Base-by-base conservation (phyloP, 805 yeast species). In the Saturnispora quitensis region DNA sequence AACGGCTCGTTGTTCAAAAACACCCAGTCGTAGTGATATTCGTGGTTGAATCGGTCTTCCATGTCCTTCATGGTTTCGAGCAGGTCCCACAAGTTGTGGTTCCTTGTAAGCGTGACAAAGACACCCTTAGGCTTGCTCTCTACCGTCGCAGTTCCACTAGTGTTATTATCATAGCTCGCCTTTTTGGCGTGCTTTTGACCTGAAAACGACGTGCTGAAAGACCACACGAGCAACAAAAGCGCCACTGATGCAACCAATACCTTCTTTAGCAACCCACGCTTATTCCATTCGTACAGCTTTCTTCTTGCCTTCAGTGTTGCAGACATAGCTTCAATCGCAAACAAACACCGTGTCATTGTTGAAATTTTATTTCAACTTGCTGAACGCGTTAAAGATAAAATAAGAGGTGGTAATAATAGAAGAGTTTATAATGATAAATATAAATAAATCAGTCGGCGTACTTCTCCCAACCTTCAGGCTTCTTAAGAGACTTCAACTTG, bases 21-120 rank as follows among this genome's bases (percentile, higher is more conserved):
- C 31, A 89, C 91, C 97, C 97, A 91, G 59, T 93, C 97, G 64
- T 91, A 91, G 55, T 86, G 75, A 70, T 72, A 89, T 51, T 85
- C 76, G 18, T 71, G 64, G 72, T 91, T 91, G 74, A 91, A 91
- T 56, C 97, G 74, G 67, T 89, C 97, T 69, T 91, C 97, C 48
- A 90, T 78, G 45, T 82, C 77, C 65, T 86, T 75, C 55, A 86
- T 84, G 9, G 93, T 79, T 35, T 72, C 75, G 43, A 80, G 68
- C 47, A 87, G 67, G 22, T 75, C 74, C 68, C 76, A 73, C 51
- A 86, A 64, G 63, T 86, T 95, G 22, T 70, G 61, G 65, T 86
- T 86, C 68, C 95, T 74, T 7, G 89, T 91, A 58, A 86, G 71
- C 1, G 91, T 76, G 13, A 86, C 89, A 66, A 87, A 86, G 1